Evolutionary conservation across 345 rosid genomes (phyloP).

Genomic region (Anastatica hierochuntica): DNA sequence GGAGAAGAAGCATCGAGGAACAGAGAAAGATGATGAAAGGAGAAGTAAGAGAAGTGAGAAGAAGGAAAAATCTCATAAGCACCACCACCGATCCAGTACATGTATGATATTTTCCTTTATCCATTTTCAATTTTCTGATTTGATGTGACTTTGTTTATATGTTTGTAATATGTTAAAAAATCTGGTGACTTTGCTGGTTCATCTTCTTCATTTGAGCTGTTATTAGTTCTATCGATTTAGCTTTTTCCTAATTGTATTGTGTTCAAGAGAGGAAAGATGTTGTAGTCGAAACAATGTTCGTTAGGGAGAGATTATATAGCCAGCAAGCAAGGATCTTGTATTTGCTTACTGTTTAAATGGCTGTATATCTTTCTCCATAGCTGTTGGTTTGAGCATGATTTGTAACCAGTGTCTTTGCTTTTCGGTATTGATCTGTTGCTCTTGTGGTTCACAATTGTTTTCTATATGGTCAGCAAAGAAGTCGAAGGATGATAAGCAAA

Average conservation of each 20-base stretch:
- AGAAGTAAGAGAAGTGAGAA: slow-evolving; percentile 39
- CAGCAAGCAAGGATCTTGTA: background rate
- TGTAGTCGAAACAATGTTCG: background rate
- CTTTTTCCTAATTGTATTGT: background rate
- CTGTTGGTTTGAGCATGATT: background rate
- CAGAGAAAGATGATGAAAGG: slow-evolving; percentile 36
- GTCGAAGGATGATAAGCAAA: slow-evolving; percentile 61
- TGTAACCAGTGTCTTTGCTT: background rate
- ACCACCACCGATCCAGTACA: slow-evolving; percentile 47
- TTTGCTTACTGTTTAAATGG: too few species aligned
- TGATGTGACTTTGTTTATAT: background rate
- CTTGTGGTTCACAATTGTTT: slow-evolving; percentile 15
- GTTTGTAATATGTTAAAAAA: background rate
- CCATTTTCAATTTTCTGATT: too few species aligned
- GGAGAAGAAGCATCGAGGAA: slow-evolving; percentile 43
- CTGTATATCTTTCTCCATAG: too few species aligned
- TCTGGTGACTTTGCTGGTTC: background rate
- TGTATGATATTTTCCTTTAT: too few species aligned
- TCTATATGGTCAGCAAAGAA: slow-evolving; percentile 59
- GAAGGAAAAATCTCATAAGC: slow-evolving; percentile 51
- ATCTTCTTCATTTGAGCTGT: slow-evolving; percentile 7
- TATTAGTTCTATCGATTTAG: background rate
- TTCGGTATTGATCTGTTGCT: background rate
- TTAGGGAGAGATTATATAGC: background rate
- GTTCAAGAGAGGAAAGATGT: background rate